Evolutionary conservation across 2,329 filamentous ascomycete genomes (phyloP).

Genomic region (Microdochium trichocladiopsis): DNA sequence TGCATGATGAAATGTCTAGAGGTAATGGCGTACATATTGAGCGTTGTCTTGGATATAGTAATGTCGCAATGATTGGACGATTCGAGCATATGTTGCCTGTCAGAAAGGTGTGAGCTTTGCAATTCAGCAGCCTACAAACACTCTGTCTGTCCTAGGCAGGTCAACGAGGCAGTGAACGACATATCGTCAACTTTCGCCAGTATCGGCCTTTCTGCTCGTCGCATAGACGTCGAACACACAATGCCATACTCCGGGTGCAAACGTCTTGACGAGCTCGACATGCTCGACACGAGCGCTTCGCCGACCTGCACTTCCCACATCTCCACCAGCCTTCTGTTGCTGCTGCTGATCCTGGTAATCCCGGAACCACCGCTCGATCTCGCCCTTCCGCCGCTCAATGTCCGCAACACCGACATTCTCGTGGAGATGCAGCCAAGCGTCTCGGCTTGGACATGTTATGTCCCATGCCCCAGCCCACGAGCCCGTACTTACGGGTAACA

Average conservation of each 20-base stretch:
- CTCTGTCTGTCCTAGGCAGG: no score
- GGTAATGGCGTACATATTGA: not conserved
- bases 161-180: no score
- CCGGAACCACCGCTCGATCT: constrained; percentile 32
- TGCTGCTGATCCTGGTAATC: not conserved
- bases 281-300: constrained; percentile 37
- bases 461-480: constrained; percentile 46
- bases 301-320: constrained; percentile 12
- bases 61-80: not conserved
- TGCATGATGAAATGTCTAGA: not conserved
- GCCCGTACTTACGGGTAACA: constrained; percentile 50
- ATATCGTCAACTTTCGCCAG: no score
- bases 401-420: constrained; percentile 55
- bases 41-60: not conserved
- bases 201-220: constrained; percentile 3
- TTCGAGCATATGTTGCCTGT: no score
- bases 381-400: constrained; percentile 34
- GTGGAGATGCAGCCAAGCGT: constrained; percentile 57
- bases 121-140: not conserved
- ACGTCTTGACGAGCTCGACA: constrained; percentile 62
- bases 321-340: constrained; percentile 28
- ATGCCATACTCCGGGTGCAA: constrained; percentile 63
- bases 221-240: constrained; percentile 60
- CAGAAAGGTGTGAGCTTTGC: no score
- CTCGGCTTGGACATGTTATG: constrained; percentile 26